Percentiles rank a stretch among this genome's conserved stretches.
These are phyloP conservation scores for Melastoma candidum DNA, from an alignment of 441 rosid species.

Conservation along the genomic window DNA sequence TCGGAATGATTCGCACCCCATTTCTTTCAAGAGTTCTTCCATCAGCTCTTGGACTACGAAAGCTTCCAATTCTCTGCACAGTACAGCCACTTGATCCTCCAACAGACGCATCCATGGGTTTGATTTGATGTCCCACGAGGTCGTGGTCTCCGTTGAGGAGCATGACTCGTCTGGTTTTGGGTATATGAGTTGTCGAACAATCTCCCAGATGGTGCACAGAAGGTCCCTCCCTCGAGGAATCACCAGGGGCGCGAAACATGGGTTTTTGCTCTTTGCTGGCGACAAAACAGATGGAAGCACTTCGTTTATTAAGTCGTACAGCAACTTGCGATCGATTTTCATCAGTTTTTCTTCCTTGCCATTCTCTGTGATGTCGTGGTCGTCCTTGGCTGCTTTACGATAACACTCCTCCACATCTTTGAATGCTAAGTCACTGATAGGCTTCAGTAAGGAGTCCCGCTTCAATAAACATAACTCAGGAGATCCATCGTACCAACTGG, in stretches of 20 bases:
- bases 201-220: constrained; percentile 53
- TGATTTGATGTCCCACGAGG: constrained; percentile 37
- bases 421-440: constrained; percentile 43
- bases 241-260: constrained; percentile 20
- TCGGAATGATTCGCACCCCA: constrained; percentile 6
- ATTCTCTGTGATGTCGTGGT: background rate
- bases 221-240: constrained; percentile 39
- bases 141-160: constrained; percentile 38
- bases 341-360: constrained; percentile 16
- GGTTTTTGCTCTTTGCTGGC: constrained; percentile 36
- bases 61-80: constrained; percentile 60
- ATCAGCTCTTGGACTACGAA: constrained; percentile 48
- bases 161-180: constrained; percentile 35
- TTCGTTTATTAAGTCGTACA: constrained; percentile 71
- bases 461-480: constrained; percentile 27
- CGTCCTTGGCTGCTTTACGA: constrained; percentile 24
- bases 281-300: constrained; percentile 46
- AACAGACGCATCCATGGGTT: constrained; percentile 47
- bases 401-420: constrained; percentile 47
- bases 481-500: constrained; percentile 61
- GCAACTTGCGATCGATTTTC: constrained; percentile 32
- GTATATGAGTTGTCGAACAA: constrained; percentile 34
- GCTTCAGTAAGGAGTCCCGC: constrained; percentile 45
- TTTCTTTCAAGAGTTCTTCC: constrained; percentile 47
- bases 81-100: constrained; percentile 39